phyloP scores from a whole-genome alignment of 345 rosid species.

The Reutealis trisperma region DNA sequence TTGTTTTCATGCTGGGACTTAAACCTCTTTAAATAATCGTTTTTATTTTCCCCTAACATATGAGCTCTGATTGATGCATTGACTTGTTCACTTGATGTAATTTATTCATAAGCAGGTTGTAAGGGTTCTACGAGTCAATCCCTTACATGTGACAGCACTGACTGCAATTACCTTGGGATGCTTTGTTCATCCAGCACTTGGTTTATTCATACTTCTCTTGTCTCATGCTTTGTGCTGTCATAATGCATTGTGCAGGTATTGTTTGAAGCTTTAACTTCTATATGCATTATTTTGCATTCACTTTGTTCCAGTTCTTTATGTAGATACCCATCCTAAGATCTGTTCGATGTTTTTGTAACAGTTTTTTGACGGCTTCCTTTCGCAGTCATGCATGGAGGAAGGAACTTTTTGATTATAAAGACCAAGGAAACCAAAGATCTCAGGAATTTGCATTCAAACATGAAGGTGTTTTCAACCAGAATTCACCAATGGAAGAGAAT shows the following conservation, averaged over 20 bases:
- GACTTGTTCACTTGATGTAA: conserved; percentile 9
- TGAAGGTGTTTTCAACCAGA: conserved; percentile 35
- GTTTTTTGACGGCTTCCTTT: conserved; percentile 68
- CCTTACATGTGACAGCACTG: conserved; percentile 51
- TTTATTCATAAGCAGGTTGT: conserved; percentile 58
- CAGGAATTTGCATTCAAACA: conserved; percentile 39
- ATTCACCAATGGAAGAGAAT: conserved; percentile 39
- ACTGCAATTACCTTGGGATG: conserved; percentile 61
- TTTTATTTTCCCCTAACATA: not conserved
- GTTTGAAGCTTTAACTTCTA: conserved; percentile 6
- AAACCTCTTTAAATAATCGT: not conserved
- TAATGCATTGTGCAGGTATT: conserved; percentile 75
- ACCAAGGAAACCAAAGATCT: conserved; percentile 37
- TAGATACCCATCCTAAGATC: conserved; percentile 27
- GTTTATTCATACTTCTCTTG: conserved; percentile 62
- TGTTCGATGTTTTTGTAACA: conserved; percentile 44
- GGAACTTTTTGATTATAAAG: conserved; percentile 47
- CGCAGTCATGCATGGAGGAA: conserved; percentile 52
- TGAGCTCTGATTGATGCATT: conserved; percentile 14
- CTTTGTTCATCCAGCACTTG: conserved; percentile 89
- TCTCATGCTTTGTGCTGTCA: conserved; percentile 77
- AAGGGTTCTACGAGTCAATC: conserved; percentile 63
- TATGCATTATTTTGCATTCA: not conserved
- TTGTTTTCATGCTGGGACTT: not conserved
- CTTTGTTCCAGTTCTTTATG: conserved; percentile 8